Evolutionary conservation across 1,284 basidiomycete genomes (phyloP), one percentile per base, ranked within the genome.

Genomic region (Ceratobasidium theobromae): DNA sequence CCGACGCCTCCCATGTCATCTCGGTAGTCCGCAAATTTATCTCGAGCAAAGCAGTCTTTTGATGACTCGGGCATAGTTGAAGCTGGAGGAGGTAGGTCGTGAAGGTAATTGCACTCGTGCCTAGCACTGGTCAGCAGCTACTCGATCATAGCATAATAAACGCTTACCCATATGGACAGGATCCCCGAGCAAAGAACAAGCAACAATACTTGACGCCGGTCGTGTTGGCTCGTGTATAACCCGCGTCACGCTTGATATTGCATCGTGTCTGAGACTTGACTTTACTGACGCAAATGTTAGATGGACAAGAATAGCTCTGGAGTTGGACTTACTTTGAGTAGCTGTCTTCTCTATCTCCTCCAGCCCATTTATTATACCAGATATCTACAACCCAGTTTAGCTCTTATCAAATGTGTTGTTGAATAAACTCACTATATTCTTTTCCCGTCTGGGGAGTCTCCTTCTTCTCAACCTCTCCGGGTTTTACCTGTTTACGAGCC

Each of bases 1-100:
- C 96, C 96, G 25, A 98, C 96, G 76, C 96, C 96, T 72, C 96
- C 97, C 96, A 99, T 99, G 77, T 99, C 97, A 76, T 99, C 96
- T 70, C 96, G 82, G 78, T 98, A 99, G 76, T 95, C 94, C 0
- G 95, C 82, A 76, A 98, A 97, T 79, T 98, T 98, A 79, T 98
- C 95, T 64, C 96, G 83, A 0, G 94, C 95, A 75, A 99, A 99
- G 75, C 94, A 95, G 76, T 99, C 96, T 74, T 95, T 91, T 3
- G 94, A 94, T 52, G 89, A 88, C 76, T 98, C 95, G 0, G 93
- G 91, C 5, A 95, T 79, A 25, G 85, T 81, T 66, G 81, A 79
- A 58, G 80, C 74, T 0, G 87, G 84, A 66, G 92, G 85, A 0
- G 94, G 95, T 25, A 98, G 83, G 43, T 85, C 84, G 78, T 99